Conservation (phyloP, 2,329 filamentous ascomycete species). For the Teratosphaeria destructans region DNA sequence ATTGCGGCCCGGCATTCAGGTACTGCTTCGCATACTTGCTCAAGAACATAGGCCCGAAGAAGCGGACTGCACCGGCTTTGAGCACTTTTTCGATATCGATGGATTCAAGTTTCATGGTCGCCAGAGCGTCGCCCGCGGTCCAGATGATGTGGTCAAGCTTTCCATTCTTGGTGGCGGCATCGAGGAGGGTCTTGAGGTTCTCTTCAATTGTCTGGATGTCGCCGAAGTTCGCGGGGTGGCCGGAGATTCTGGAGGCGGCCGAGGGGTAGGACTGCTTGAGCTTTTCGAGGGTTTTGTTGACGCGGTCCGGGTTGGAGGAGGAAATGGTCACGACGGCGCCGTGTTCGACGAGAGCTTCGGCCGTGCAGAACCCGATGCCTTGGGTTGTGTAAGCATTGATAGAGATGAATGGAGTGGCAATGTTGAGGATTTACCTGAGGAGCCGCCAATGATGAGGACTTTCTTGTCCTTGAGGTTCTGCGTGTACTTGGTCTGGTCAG, state of each 20-base stretch:
- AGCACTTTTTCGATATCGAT: slow-evolving; percentile 31
- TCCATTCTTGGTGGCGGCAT: slow-evolving; percentile 14
- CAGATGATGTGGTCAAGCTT: slow-evolving; percentile 47
- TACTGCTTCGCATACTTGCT: slow-evolving; percentile 41
- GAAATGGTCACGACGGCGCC: slow-evolving; percentile 49
- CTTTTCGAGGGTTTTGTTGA: slow-evolving; percentile 37
- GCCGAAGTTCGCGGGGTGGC: slow-evolving; percentile 40
- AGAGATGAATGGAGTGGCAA: not conserved
- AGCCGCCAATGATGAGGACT: slow-evolving; percentile 54
- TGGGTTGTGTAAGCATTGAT: slow-evolving; percentile 9
- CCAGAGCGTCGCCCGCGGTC: slow-evolving; percentile 44
- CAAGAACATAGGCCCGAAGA: slow-evolving; percentile 41
- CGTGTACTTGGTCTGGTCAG: slow-evolving; percentile 35
- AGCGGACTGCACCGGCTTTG: slow-evolving; percentile 39
- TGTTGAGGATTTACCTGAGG: slow-evolving; percentile 23
- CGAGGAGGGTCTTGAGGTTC: slow-evolving; percentile 39
- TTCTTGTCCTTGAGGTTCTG: slow-evolving; percentile 38
- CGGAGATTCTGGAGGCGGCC: slow-evolving; percentile 29
- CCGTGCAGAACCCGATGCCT: slow-evolving; percentile 53
- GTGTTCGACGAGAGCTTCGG: slow-evolving; percentile 46
- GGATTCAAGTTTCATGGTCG: slow-evolving; percentile 31
- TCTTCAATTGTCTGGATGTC: slow-evolving; percentile 36
- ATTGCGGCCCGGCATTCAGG: slow-evolving; percentile 31
- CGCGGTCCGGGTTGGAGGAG: slow-evolving; percentile 44
- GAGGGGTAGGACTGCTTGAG: slow-evolving; percentile 37